Conservation (phyloP, 2,329 filamentous ascomycete species). For the Calonectria pauciramosa region DNA sequence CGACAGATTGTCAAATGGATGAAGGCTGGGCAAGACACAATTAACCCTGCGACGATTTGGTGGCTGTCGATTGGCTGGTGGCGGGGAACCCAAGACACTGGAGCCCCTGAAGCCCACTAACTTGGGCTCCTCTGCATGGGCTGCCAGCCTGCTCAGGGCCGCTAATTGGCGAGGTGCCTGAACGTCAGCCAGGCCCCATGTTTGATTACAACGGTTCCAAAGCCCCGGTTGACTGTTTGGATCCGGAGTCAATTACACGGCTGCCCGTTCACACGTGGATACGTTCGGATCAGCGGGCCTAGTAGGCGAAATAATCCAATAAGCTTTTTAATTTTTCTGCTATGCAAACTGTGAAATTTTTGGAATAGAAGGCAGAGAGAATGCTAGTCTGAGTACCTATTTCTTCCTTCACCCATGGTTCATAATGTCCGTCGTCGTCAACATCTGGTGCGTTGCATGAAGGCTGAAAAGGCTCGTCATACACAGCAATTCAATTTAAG, state of each 20-base stretch:
- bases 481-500: neutral
- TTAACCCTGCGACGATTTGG: conserved; percentile 40
- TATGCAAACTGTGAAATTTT: neutral
- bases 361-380: neutral
- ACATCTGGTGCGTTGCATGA: neutral
- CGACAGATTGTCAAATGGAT: conserved; percentile 37
- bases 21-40: conserved; percentile 28
- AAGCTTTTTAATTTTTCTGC: neutral
- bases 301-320: neutral
- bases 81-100: conserved; percentile 40
- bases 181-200: conserved; percentile 10
- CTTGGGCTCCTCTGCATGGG: conserved; percentile 20
- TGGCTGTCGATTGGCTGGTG: conserved; percentile 41
- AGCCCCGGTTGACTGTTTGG: conserved; percentile 7
- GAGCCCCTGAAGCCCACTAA: conserved; percentile 18
- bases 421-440: neutral
- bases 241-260: neutral
- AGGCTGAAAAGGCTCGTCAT: neutral
- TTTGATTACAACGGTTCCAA: conserved; percentile 10
- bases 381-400: neutral
- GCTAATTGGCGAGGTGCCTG: conserved; percentile 26
- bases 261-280: neutral
- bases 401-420: neutral
- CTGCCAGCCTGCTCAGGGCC: conserved; percentile 17
- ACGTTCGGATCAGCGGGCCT: neutral